These are phyloP conservation scores for Syzygium aromaticum DNA, from an alignment of 345 rosid genomes.

Conservation along the genomic window DNA sequence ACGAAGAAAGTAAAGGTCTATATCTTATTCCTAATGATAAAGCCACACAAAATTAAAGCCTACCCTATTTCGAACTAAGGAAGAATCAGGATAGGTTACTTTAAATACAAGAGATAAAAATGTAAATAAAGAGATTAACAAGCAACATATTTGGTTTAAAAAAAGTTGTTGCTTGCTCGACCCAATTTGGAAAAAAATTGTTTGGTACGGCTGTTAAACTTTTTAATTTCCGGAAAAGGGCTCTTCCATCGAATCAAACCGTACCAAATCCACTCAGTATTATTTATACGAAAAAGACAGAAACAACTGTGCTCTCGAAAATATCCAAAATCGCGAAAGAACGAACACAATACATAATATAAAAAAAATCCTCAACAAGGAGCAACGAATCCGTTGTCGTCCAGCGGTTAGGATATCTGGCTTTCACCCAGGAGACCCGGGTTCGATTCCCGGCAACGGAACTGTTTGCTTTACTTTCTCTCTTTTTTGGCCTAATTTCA, in stretches of 20 bases:
- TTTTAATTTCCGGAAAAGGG: not conserved
- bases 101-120: not conserved
- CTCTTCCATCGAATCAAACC: not conserved
- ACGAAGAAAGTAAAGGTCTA: not conserved
- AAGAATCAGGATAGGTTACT: not conserved
- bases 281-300: not conserved
- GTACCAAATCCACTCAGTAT: not conserved
- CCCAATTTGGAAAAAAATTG: not conserved
- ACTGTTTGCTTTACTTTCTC: not conserved
- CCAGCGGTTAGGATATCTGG: conserved; percentile 97
- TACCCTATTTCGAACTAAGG: not conserved
- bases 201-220: not conserved
- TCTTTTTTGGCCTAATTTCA: not conserved
- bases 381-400: conserved; percentile 53
- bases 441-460: conserved; percentile 97
- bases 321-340: not conserved
- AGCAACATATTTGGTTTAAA: not conserved
- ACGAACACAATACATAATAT: fast-evolving
- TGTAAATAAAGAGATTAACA: not conserved
- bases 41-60: not conserved
- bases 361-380: too few relatives aligned
- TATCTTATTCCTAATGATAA: not conserved
- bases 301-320: not conserved
- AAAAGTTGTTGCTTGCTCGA: not conserved
- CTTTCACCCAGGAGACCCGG: conserved; percentile 99